Conservation (phyloP, 371 early-diverging fungal genomes). For the Syncephalastrum racemosum region DNA sequence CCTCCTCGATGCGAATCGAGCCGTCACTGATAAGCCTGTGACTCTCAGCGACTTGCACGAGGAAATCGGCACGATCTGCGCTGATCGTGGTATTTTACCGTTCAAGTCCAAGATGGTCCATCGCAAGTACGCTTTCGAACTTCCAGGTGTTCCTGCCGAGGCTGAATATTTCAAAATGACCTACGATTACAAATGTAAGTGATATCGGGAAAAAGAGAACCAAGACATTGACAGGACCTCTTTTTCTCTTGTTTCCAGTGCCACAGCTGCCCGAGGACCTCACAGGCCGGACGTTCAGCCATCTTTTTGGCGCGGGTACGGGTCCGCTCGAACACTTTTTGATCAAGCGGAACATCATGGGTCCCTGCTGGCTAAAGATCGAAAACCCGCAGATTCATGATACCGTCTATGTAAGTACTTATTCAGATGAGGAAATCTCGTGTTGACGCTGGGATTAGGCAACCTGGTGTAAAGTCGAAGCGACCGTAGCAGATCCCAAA, state of each 20-base stretch:
- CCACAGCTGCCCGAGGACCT: slow-evolving; percentile 71
- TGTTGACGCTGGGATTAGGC: slow-evolving; percentile 19
- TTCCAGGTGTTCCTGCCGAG: slow-evolving; percentile 78
- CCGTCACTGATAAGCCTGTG: slow-evolving; percentile 26
- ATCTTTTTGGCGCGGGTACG: slow-evolving; percentile 87
- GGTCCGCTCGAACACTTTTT: slow-evolving; percentile 91
- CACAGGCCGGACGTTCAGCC: slow-evolving; percentile 81
- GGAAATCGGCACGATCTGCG: slow-evolving; percentile 71
- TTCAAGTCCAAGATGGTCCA: slow-evolving; percentile 65
- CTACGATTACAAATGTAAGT: slow-evolving; percentile 71
- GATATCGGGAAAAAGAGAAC: background rate
- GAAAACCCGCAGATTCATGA: slow-evolving; percentile 40
- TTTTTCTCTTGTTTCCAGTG: slow-evolving; percentile 32
- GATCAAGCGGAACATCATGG: slow-evolving; percentile 94
- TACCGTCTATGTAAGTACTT: slow-evolving; percentile 41
- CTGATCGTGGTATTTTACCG: slow-evolving; percentile 54
- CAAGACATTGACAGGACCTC: background rate
- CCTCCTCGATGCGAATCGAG: too few relatives aligned
- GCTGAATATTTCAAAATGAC: slow-evolving; percentile 86
- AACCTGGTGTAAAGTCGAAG: slow-evolving; percentile 90
- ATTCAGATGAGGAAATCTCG: background rate
- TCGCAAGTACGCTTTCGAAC: slow-evolving; percentile 93
- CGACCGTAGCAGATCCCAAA: slow-evolving; percentile 73
- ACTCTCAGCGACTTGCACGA: slow-evolving; percentile 65
- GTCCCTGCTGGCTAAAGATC: slow-evolving; percentile 93